phyloP scores from a whole-genome alignment of 352 stramenopile species.

The Pythium myriotylum region DNA sequence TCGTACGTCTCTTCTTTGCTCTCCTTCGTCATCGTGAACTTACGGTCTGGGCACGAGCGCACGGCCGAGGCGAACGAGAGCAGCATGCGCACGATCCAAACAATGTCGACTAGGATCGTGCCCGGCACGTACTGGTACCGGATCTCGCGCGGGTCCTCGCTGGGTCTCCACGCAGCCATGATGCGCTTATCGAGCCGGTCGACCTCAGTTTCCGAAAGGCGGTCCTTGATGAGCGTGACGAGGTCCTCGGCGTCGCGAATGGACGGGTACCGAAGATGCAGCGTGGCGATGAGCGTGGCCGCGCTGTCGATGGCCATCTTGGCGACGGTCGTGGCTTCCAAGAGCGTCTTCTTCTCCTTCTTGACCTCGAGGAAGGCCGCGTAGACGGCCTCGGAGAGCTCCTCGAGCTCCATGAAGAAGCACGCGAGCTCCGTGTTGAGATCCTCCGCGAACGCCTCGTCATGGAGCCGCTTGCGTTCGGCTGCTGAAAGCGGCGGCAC shows the following conservation, averaged over 20 bases:
- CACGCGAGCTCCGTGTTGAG: conserved; percentile 27
- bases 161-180: not conserved
- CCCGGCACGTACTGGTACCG: conserved; percentile 1
- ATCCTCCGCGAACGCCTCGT: conserved; percentile 33
- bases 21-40: too few relatives aligned
- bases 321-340: conserved; percentile 38
- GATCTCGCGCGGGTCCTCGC: not conserved
- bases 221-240: conserved; percentile 2
- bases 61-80: not conserved
- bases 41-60: too few relatives aligned
- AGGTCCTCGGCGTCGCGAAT: conserved; percentile 29
- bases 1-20: not conserved
- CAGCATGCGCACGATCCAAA: not conserved
- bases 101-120: not conserved
- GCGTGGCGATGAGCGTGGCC: conserved; percentile 14
- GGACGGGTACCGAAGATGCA: conserved; percentile 29
- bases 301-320: conserved; percentile 34
- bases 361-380: conserved; percentile 36
- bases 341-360: conserved; percentile 33
- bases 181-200: not conserved
- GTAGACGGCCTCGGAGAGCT: conserved; percentile 24
- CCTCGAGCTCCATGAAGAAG: conserved; percentile 37
- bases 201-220: not conserved
- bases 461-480: conserved; percentile 19
- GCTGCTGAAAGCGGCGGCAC: not conserved